Percentiles rank a stretch among this genome's conserved stretches.
phyloP scores from a whole-genome alignment of 2,329 filamentous ascomycete genomes.

The Emericellopsis cladophorae region DNA sequence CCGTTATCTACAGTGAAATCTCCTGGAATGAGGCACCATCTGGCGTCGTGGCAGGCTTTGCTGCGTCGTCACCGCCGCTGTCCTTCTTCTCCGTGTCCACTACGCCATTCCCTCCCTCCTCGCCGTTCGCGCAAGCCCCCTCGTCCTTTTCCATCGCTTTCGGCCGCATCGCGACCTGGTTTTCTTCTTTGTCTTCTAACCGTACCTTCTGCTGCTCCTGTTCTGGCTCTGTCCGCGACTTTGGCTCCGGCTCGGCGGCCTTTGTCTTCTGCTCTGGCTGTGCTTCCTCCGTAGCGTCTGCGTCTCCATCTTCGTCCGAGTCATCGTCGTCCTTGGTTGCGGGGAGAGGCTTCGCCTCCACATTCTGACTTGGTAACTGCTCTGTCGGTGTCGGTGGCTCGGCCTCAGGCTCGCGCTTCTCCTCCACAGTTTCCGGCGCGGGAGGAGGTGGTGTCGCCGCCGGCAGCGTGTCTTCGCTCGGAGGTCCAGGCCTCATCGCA shows the following conservation, averaged over 20 bases:
- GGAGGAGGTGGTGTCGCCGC: slow-evolving; percentile 12
- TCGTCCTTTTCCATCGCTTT: slow-evolving; percentile 15
- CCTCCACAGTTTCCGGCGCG: slow-evolving; percentile 17
- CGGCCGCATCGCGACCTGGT: slow-evolving; percentile 38
- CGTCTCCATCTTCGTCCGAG: slow-evolving; percentile 8
- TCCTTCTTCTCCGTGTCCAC: slow-evolving; percentile 14
- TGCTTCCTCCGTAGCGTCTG: slow-evolving; percentile 9
- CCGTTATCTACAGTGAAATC: slow-evolving; percentile 36
- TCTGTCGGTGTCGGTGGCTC: neutral
- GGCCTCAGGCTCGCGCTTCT: slow-evolving; percentile 1
- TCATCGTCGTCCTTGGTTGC: slow-evolving; percentile 14
- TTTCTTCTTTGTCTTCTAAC: slow-evolving; percentile 40
- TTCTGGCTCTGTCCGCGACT: slow-evolving; percentile 13
- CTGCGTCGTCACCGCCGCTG: slow-evolving; percentile 19
- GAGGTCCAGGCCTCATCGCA: slow-evolving; percentile 43
- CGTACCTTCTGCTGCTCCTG: slow-evolving; percentile 43
- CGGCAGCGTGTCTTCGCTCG: slow-evolving; percentile 18
- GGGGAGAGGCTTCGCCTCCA: slow-evolving; percentile 6
- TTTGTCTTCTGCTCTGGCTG: slow-evolving; percentile 7
- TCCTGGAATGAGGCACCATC: slow-evolving; percentile 52
- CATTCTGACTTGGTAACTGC: neutral
- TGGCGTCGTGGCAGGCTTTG: slow-evolving; percentile 32
- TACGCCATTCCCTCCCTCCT: slow-evolving; percentile 13
- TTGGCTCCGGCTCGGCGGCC: slow-evolving; percentile 6
- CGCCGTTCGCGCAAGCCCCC: slow-evolving; percentile 17